These are phyloP conservation scores for Hypsizygus marmoreus DNA, from an alignment of 768 basidiomycete genomes.

Conservation along the genomic window DNA sequence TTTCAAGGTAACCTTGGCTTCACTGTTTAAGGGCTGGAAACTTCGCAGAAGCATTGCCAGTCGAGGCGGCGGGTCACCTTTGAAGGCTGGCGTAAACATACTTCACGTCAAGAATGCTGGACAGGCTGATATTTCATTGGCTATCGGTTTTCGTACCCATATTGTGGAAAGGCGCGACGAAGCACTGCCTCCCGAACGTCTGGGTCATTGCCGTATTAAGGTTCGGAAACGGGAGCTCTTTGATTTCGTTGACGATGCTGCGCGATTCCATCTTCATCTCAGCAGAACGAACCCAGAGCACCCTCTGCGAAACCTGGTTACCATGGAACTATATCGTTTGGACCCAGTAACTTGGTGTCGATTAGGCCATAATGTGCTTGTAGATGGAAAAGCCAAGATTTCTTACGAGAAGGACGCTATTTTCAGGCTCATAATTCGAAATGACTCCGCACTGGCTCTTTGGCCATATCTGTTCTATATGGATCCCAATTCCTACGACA, in stretches of 20 bases:
- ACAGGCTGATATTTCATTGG: slow-evolving; percentile 54
- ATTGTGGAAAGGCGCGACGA: slow-evolving; percentile 49
- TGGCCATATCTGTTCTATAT: slow-evolving; percentile 68
- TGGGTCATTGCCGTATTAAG: too few relatives aligned
- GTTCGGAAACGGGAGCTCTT: slow-evolving; percentile 32
- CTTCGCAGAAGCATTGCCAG: slow-evolving; percentile 40
- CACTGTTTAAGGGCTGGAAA: slow-evolving; percentile 46
- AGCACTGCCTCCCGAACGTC: too few relatives aligned
- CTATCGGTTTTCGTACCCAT: slow-evolving; percentile 38
- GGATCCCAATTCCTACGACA: slow-evolving; percentile 56
- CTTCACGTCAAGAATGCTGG: slow-evolving; percentile 44
- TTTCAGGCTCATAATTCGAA: slow-evolving; percentile 51
- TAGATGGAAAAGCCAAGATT: slow-evolving; percentile 50
- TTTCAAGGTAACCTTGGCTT: slow-evolving; percentile 47
- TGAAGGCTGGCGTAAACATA: slow-evolving; percentile 45
- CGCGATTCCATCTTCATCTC: slow-evolving; percentile 61
- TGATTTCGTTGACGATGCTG: slow-evolving; percentile 56
- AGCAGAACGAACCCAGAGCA: slow-evolving; percentile 48
- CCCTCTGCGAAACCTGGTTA: slow-evolving; percentile 48
- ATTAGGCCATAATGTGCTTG: slow-evolving; percentile 47
- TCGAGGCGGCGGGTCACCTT: slow-evolving; percentile 30
- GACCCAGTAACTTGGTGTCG: slow-evolving; percentile 46
- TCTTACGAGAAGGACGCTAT: slow-evolving; percentile 41
- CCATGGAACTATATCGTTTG: slow-evolving; percentile 54
- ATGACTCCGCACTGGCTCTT: slow-evolving; percentile 50